Conservation (phyloP, 228 moss, liverwort and hornwort species). For the Sphagnum fallax region DNA sequence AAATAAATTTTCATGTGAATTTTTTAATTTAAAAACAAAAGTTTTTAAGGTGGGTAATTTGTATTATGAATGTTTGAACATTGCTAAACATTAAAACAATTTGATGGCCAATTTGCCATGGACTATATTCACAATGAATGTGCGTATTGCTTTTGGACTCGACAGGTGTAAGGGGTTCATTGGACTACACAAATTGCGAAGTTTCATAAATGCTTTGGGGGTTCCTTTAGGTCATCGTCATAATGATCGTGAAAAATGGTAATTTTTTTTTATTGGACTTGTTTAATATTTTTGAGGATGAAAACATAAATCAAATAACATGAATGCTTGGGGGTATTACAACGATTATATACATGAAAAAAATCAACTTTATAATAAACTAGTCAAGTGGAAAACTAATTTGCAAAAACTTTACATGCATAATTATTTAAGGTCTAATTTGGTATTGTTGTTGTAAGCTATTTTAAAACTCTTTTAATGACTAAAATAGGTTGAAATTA, state of each 20-base stretch:
- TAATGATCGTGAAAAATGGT: conserved; percentile 62
- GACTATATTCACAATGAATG: background rate
- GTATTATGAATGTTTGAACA: conserved; percentile 8
- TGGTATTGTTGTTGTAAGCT: too few species aligned
- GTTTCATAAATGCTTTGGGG: conserved; percentile 59
- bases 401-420: background rate
- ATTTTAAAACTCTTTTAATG: too few species aligned
- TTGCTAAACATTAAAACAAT: conserved; percentile 8
- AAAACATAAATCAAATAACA: background rate
- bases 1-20: background rate
- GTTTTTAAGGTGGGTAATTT: conserved; percentile 10
- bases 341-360: background rate
- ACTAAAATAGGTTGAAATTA: too few species aligned
- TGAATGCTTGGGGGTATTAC: background rate
- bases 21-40: background rate
- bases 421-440: too few species aligned
- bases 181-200: conserved; percentile 71
- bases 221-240: conserved; percentile 72
- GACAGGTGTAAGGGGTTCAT: conserved; percentile 66
- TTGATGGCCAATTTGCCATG: conserved; percentile 3
- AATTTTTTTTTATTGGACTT: background rate
- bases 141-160: background rate
- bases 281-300: background rate
- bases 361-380: background rate
- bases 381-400: background rate